A percentile compares a stretch with the other conserved stretches of the same genome.
Conservation (phyloP, 306 rosid species). For the Prunus mongolica region DNA sequence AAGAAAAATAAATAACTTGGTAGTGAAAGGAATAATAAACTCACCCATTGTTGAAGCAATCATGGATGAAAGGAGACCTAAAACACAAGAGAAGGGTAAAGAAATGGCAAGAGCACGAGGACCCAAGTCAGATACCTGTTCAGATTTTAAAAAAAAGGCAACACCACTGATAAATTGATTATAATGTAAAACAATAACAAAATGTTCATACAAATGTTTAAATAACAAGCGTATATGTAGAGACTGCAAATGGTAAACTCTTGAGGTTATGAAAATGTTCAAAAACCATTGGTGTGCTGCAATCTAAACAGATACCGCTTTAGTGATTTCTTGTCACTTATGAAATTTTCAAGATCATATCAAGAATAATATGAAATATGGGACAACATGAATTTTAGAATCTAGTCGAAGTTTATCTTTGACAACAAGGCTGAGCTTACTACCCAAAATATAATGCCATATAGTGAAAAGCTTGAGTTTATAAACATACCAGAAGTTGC, state of each 20-base stretch:
- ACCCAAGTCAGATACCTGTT: conserved; percentile 79
- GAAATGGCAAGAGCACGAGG: conserved; percentile 81
- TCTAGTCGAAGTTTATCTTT: background rate
- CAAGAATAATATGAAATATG: background rate
- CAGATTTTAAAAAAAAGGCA: conserved; percentile 19
- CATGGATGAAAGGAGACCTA: conserved; percentile 75
- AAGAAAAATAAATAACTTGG: background rate
- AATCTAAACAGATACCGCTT: background rate
- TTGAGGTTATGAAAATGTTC: background rate
- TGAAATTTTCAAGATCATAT: background rate
- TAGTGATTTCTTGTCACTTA: background rate
- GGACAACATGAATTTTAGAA: background rate
- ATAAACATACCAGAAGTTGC: conserved; percentile 76
- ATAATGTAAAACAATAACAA: conserved; percentile 1
- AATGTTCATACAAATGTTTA: background rate
- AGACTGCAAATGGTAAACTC: conserved; percentile 9
- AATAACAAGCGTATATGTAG: background rate
- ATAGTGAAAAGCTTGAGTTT: background rate
- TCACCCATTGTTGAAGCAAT: conserved; percentile 84
- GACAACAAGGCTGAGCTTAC: background rate
- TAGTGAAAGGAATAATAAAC: background rate
- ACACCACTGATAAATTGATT: conserved; percentile 19
- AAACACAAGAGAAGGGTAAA: conserved; percentile 64
- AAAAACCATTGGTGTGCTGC: background rate
- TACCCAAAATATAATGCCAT: background rate